phyloP scores from a whole-genome alignment of 2,329 filamentous ascomycete species.

The Diaporthe velutina region DNA sequence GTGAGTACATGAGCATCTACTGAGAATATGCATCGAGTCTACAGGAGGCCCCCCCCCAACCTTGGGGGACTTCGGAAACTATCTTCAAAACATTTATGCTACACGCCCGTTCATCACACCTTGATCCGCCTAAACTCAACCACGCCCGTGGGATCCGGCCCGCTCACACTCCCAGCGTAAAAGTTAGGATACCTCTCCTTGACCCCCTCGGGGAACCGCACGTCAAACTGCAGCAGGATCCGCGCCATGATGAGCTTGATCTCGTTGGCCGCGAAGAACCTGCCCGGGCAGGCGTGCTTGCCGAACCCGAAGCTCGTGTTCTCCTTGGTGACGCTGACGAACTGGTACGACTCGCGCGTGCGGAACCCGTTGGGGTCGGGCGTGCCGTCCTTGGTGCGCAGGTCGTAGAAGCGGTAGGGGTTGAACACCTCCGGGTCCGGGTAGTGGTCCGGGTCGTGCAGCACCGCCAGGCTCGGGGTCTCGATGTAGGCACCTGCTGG shows the following conservation, averaged over 20 bases:
- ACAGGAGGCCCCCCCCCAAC: too few species aligned
- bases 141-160: constrained; percentile 23
- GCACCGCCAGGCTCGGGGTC: constrained; percentile 51
- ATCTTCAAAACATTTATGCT: not conserved
- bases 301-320: constrained; percentile 52
- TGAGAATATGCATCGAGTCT: too few species aligned
- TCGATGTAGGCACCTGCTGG: constrained; percentile 54
- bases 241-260: constrained; percentile 44
- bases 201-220: constrained; percentile 6
- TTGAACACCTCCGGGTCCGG: constrained; percentile 50
- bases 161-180: constrained; percentile 19
- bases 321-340: constrained; percentile 49
- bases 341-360: constrained; percentile 51
- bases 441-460: constrained; percentile 51
- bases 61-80: too few species aligned
- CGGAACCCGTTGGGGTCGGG: constrained; percentile 45
- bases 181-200: constrained; percentile 35
- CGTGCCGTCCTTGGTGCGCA: constrained; percentile 43
- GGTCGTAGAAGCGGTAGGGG: constrained; percentile 51
- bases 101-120: not conserved
- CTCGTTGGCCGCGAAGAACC: constrained; percentile 47
- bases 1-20: not conserved
- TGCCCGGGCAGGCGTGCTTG: constrained; percentile 49
- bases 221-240: constrained; percentile 43
- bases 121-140: constrained; percentile 26